Evolutionary conservation across 345 rosid species (phyloP).

Genomic region (Eucalyptus virginea): DNA sequence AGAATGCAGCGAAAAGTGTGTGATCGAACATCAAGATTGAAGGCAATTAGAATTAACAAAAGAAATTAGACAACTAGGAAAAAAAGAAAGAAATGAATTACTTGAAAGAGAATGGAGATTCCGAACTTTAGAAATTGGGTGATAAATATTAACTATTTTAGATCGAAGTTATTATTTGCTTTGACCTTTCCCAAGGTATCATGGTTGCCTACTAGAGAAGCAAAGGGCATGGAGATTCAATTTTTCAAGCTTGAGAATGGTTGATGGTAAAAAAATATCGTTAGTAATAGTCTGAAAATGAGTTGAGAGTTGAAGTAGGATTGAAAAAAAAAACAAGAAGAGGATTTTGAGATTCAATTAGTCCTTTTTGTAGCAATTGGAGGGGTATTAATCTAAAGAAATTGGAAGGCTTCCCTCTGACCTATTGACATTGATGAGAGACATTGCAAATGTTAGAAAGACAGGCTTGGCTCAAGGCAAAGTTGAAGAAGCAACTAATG

Average conservation of each 20-base stretch:
- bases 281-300: too few relatives aligned
- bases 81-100: too few relatives aligned
- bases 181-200: background rate
- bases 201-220: background rate
- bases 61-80: too few relatives aligned
- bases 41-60: too few relatives aligned
- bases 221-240: background rate
- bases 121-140: too few relatives aligned
- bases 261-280: too few relatives aligned
- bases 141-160: background rate
- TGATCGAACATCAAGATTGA: background rate
- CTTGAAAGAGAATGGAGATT: too few relatives aligned
- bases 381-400: background rate
- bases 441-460: background rate
- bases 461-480: background rate
- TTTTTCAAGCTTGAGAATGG: too few relatives aligned
- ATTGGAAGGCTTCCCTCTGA: background rate
- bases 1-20: too few relatives aligned
- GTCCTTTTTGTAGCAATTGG: background rate
- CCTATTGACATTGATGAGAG: background rate
- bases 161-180: background rate
- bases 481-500: background rate
- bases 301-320: too few relatives aligned
- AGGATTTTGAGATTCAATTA: background rate
- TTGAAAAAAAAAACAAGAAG: accelerated